phyloP scores from a whole-genome alignment of 768 basidiomycete genomes.

The Sutorius australiensis region DNA sequence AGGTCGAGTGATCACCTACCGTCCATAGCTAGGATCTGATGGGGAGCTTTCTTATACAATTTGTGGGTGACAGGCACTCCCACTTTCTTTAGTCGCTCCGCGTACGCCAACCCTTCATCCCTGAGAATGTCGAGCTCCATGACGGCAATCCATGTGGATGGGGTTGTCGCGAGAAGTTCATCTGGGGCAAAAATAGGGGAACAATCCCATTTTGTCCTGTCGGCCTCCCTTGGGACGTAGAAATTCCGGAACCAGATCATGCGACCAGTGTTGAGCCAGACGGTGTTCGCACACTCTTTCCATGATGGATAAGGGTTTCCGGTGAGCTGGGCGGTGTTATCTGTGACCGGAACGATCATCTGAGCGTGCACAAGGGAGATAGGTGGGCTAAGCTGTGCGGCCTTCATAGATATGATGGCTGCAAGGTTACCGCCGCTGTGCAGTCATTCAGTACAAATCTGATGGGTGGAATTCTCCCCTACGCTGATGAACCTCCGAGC shows the following conservation, averaged over 20 bases:
- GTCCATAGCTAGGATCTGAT: constrained; percentile 75
- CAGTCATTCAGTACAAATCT: background rate
- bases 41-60: constrained; percentile 62
- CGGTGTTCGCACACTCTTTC: constrained; percentile 56
- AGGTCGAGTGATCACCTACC: constrained; percentile 37
- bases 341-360: constrained; percentile 70
- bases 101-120: constrained; percentile 66
- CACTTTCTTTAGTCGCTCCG: constrained; percentile 48
- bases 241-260: constrained; percentile 74
- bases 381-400: constrained; percentile 43
- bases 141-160: constrained; percentile 63
- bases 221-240: constrained; percentile 61
- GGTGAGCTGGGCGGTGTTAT: constrained; percentile 58
- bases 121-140: constrained; percentile 67
- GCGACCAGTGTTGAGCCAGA: constrained; percentile 56
- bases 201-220: constrained; percentile 64
- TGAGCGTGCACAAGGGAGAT: constrained; percentile 59
- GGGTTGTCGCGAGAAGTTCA: constrained; percentile 48
- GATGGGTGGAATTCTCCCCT: constrained; percentile 2
- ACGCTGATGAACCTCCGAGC: constrained; percentile 75
- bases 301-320: constrained; percentile 45
- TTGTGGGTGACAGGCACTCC: constrained; percentile 55
- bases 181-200: constrained; percentile 69
- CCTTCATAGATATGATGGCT: constrained; percentile 64
- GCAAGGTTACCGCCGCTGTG: constrained; percentile 72